A percentile compares a stretch with the other conserved stretches of the same genome.
Conservation (phyloP, 768 basidiomycete species). For the Tulasnella sp. region DNA sequence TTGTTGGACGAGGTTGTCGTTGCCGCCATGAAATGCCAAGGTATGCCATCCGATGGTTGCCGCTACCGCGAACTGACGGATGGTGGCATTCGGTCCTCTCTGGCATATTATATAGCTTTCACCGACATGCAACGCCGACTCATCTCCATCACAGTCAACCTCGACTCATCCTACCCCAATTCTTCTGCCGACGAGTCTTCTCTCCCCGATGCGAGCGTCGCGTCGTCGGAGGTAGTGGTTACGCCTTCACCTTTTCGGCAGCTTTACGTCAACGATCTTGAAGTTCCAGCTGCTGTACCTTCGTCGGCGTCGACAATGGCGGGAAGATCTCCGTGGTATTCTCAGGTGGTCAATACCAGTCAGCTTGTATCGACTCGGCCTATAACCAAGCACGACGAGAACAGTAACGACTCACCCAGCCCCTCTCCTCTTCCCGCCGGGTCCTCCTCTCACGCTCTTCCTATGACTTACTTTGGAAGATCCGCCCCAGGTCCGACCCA, state of each 20-base stretch:
- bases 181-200: conserved; percentile 8
- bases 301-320: background rate
- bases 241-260: conserved; percentile 25
- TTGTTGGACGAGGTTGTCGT: conserved; percentile 1
- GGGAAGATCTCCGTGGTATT: background rate
- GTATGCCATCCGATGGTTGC: too few species aligned
- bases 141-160: conserved; percentile 38
- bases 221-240: background rate
- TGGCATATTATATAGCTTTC: conserved; percentile 28
- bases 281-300: background rate
- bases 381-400: conserved; percentile 37
- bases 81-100: too few species aligned
- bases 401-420: conserved; percentile 10
- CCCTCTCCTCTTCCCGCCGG: conserved; percentile 1
- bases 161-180: conserved; percentile 15
- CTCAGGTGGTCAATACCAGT: background rate
- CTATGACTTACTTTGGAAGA: background rate
- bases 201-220: background rate
- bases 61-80: too few species aligned
- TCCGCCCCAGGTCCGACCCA: background rate
- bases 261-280: conserved; percentile 43
- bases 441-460: background rate
- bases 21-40: conserved; percentile 8
- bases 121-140: conserved; percentile 54
- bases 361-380: conserved; percentile 13